A percentile compares a stretch with the other conserved stretches of the same genome.
Evolutionary conservation across 345 rosid genomes (phyloP).

Genomic region (Isatis tinctoria): DNA sequence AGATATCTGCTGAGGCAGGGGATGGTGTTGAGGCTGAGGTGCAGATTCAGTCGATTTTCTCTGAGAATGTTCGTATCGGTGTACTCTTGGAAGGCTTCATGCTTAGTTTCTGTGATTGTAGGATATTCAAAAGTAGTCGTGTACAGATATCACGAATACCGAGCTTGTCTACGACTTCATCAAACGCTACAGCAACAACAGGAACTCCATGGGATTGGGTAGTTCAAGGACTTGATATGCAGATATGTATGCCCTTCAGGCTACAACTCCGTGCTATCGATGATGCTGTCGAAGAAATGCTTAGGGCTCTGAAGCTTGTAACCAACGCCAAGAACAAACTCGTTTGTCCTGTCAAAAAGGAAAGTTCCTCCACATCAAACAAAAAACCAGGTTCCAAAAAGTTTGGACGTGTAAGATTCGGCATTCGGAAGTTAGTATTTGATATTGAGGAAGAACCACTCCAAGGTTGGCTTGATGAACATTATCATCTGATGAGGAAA

Average conservation of each 20-base stretch:
- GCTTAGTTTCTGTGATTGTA: constrained; percentile 66
- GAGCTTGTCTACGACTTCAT: constrained; percentile 44
- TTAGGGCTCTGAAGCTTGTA: constrained; percentile 81
- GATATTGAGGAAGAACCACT: constrained; percentile 97
- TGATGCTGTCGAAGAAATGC: constrained; percentile 92
- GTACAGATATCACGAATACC: constrained; percentile 95
- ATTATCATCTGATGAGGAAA: constrained; percentile 68
- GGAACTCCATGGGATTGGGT: constrained; percentile 54
- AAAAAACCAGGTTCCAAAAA: constrained; percentile 56
- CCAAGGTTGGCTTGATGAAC: constrained; percentile 99
- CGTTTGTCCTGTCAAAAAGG: constrained; percentile 56
- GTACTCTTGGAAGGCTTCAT: constrained; percentile 90
- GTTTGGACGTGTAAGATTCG: constrained; percentile 68
- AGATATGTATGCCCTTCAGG: constrained; percentile 81
- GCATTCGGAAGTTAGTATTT: constrained; percentile 63
- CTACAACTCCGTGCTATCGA: constrained; percentile 92
- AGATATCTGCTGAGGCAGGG: constrained; percentile 79
- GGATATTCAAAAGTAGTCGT: constrained; percentile 75
- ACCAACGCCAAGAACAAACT: constrained; percentile 59
- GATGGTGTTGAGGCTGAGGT: constrained; percentile 83
- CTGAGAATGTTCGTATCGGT: constrained; percentile 95
- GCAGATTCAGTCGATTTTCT: constrained; percentile 92
- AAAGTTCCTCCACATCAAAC: constrained; percentile 57
- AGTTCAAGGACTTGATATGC: constrained; percentile 83
- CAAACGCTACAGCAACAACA: constrained; percentile 39